These are phyloP conservation scores for Uromyces viciae-fabae DNA, from an alignment of 1,284 basidiomycete genomes.

Conservation along the genomic window DNA sequence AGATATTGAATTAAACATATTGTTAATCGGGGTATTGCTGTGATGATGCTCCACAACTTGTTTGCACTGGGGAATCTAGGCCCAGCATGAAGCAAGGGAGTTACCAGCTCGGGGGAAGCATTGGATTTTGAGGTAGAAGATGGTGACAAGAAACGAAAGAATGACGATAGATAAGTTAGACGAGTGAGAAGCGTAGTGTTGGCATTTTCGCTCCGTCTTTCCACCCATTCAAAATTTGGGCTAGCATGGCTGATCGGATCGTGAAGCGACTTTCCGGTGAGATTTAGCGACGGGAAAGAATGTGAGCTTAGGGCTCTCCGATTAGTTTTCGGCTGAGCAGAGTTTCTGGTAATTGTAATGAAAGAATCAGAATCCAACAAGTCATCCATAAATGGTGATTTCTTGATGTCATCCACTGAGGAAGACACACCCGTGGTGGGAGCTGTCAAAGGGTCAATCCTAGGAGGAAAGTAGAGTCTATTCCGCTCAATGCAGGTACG, in stretches of 20 bases:
- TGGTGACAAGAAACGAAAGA: not conserved
- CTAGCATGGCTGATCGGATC: not conserved
- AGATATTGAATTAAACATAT: constrained; percentile 25
- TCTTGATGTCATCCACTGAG: not conserved
- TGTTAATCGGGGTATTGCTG: not conserved
- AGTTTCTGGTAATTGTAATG: not conserved
- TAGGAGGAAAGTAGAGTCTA: constrained; percentile 1
- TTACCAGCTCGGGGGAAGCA: too few species aligned
- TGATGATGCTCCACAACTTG: not conserved
- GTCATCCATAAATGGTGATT: not conserved
- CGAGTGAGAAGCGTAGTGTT: not conserved
- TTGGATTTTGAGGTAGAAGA: constrained; percentile 11
- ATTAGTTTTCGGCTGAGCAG: not conserved
- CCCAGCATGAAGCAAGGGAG: too few species aligned
- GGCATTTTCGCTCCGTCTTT: not conserved
- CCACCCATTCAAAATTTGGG: not conserved
- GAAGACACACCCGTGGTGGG: not conserved
- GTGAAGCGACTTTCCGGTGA: not conserved
- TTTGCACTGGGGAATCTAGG: not conserved
- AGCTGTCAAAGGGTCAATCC: not conserved
- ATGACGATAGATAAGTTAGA: not conserved
- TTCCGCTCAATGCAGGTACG: not conserved
- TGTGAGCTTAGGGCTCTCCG: not conserved
- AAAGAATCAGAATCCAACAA: not conserved
- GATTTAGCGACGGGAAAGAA: too few species aligned